These are phyloP conservation scores for Pleomassaria siparia DNA, from an alignment of 2,329 filamentous ascomycete genomes.

Conservation along the genomic window DNA sequence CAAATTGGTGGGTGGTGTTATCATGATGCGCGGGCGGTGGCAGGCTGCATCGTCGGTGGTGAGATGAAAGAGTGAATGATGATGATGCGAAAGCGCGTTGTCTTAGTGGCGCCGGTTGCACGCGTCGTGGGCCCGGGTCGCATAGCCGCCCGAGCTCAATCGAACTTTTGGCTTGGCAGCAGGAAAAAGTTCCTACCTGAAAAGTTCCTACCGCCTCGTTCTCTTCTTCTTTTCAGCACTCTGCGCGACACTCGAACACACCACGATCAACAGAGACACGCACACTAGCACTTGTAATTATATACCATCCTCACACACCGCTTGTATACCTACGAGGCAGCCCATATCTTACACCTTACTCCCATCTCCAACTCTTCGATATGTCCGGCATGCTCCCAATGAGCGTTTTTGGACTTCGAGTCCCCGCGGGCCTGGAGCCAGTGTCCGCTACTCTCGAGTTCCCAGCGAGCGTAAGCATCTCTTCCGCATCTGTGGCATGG, in stretches of 20 bases:
- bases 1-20: slow-evolving; percentile 18
- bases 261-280: neutral
- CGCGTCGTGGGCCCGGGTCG: slow-evolving; percentile 9
- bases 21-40: slow-evolving; percentile 29
- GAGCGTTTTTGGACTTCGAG: slow-evolving; percentile 88
- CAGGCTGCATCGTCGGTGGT: slow-evolving; percentile 9
- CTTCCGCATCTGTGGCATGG: neutral
- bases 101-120: slow-evolving; percentile 15
- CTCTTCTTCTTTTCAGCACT: slow-evolving; percentile 4
- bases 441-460: slow-evolving; percentile 75
- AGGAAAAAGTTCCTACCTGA: slow-evolving; percentile 7
- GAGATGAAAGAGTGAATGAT: slow-evolving; percentile 1
- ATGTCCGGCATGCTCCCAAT: slow-evolving; percentile 56
- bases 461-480: slow-evolving; percentile 74
- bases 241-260: neutral
- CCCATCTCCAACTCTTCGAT: slow-evolving; percentile 6
- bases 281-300: slow-evolving; percentile 9
- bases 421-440: slow-evolving; percentile 80
- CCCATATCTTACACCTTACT: neutral
- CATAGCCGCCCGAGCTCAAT: neutral
- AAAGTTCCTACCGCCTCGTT: slow-evolving; percentile 12
- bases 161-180: slow-evolving; percentile 14
- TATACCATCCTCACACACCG: slow-evolving; percentile 1
- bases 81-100: slow-evolving; percentile 4
- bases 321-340: slow-evolving; percentile 1